These are phyloP conservation scores for Cryphonectria japonica DNA, from an alignment of 2,329 filamentous ascomycete genomes.

Conservation along the genomic window DNA sequence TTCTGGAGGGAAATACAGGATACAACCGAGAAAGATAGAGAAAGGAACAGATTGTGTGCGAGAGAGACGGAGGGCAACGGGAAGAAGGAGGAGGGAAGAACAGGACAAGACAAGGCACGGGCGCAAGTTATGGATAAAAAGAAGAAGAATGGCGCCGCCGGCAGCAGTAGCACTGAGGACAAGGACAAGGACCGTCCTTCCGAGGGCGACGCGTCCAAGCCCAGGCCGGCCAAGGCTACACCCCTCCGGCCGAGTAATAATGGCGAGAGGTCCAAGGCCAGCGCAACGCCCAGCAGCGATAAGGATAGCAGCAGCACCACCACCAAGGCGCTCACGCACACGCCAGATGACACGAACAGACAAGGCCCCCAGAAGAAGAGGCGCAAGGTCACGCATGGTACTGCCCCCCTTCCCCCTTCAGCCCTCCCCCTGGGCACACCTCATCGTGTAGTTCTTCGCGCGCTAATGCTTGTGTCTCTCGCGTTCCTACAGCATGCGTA, in stretches of 20 bases:
- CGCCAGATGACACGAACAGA: conserved; percentile 50
- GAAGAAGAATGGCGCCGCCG: conserved; percentile 38
- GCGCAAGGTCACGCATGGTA: conserved; percentile 89
- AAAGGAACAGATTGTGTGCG: not conserved
- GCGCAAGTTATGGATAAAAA: conserved; percentile 39
- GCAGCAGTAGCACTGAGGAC: conserved; percentile 31
- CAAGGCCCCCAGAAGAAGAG: conserved; percentile 68
- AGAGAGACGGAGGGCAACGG: not conserved
- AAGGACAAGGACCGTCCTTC: conserved; percentile 46
- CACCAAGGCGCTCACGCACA: conserved; percentile 33
- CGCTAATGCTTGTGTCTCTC: conserved; percentile 39
- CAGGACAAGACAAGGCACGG: conserved; percentile 27
- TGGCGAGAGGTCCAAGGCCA: conserved; percentile 22
- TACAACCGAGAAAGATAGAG: conserved; percentile 10
- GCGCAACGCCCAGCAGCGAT: conserved; percentile 27
- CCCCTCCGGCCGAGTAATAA: conserved; percentile 18
- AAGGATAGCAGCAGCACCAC: conserved; percentile 25
- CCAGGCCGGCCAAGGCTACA: conserved; percentile 34
- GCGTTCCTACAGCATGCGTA: conserved; percentile 72
- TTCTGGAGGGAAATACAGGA: not conserved
- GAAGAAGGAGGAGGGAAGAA: not conserved
- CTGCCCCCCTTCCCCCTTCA: conserved; percentile 39
- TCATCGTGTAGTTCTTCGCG: conserved; percentile 32
- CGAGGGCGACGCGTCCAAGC: conserved; percentile 43
- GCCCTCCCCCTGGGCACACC: conserved; percentile 28